phyloP scores from a whole-genome alignment of 768 basidiomycete genomes.

The Lentinula boryana region DNA sequence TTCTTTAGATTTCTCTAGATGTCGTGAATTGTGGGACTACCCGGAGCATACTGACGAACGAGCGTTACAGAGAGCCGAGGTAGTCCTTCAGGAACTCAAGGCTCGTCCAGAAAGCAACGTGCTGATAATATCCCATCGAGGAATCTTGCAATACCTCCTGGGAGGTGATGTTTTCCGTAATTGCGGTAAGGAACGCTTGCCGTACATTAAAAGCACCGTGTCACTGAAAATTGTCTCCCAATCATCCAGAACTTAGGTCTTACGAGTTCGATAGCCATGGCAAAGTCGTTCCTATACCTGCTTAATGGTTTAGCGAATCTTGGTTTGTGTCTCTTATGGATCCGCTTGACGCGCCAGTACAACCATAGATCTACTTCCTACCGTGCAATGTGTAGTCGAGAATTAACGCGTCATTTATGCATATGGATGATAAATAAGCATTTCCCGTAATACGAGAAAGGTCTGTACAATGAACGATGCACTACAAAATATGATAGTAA shows the following conservation, averaged over 20 bases:
- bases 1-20: conserved; percentile 11
- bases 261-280: neutral
- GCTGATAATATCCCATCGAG: conserved; percentile 12
- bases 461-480: neutral
- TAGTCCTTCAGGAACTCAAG: conserved; percentile 7
- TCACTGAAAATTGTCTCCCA: neutral
- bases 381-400: too few species aligned
- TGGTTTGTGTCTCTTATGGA: too few species aligned
- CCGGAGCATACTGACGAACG: conserved; percentile 9
- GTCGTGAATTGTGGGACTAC: conserved; percentile 14
- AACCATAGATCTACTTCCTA: too few species aligned
- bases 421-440: too few species aligned
- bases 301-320: neutral
- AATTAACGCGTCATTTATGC: too few species aligned
- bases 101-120: conserved; percentile 9
- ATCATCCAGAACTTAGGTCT: neutral
- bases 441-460: too few species aligned
- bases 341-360: too few species aligned
- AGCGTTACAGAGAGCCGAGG: conserved; percentile 8
- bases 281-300: neutral
- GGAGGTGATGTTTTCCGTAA: conserved; percentile 9
- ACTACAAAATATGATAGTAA: neutral
- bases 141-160: conserved; percentile 10
- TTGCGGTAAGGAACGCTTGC: conserved; percentile 7
- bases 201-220: neutral